Percentiles rank a stretch among this genome's conserved stretches.
phyloP scores from a whole-genome alignment of 768 basidiomycete genomes.

The Pisolithus orientalis region DNA sequence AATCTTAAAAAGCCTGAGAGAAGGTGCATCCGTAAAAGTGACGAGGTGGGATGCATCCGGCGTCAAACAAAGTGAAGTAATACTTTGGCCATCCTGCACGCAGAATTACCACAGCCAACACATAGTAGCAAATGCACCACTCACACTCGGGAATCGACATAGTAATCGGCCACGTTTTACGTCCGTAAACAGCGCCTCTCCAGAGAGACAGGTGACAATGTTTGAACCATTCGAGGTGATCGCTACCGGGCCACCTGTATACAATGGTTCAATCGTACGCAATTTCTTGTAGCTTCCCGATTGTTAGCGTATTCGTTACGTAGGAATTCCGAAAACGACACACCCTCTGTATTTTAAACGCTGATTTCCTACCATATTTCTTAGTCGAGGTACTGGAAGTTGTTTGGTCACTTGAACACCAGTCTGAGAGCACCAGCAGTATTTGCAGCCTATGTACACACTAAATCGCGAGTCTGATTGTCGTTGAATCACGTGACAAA shows the following conservation, averaged over 20 bases:
- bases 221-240: constrained; percentile 71
- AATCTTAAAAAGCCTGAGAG: constrained; percentile 79
- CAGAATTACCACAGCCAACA: not conserved
- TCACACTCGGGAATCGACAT: constrained; percentile 78
- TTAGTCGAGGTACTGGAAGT: not conserved
- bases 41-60: constrained; percentile 68
- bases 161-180: constrained; percentile 67
- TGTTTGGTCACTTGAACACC: not conserved
- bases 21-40: constrained; percentile 74
- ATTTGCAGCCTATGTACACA: no score
- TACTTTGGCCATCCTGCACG: constrained; percentile 71
- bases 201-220: constrained; percentile 82
- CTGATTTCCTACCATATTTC: constrained; percentile 17
- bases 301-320: constrained; percentile 6
- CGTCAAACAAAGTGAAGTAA: constrained; percentile 80
- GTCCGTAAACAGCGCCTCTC: constrained; percentile 80
- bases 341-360: constrained; percentile 45
- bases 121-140: constrained; percentile 25
- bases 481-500: no score
- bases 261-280: constrained; percentile 68
- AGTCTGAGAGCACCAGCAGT: no score
- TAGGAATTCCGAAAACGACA: not conserved
- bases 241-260: constrained; percentile 85
- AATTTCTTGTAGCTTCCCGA: constrained; percentile 64
- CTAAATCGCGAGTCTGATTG: no score